phyloP scores from a whole-genome alignment of 1,284 basidiomycete species.

The Rhodotorula sp. region DNA sequence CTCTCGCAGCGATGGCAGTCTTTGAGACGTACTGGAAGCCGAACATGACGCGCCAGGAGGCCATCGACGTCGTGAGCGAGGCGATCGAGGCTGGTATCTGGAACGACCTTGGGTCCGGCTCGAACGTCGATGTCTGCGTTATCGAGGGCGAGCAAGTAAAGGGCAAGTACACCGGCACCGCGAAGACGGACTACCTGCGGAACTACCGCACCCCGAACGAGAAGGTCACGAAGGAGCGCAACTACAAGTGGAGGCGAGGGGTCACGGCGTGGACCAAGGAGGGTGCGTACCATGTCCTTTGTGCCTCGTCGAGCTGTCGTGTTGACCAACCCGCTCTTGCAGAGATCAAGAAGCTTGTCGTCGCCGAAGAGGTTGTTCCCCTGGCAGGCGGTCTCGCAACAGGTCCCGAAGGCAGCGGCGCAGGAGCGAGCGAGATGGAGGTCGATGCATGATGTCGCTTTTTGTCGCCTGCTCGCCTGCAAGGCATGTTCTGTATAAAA shows the following conservation, averaged over 20 bases:
- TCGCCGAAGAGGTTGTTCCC: slow-evolving; percentile 57
- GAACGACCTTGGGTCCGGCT: slow-evolving; percentile 97
- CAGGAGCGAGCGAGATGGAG: slow-evolving; percentile 32
- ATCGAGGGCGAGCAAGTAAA: slow-evolving; percentile 79
- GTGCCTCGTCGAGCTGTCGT: not conserved
- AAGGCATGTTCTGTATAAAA: too few relatives aligned
- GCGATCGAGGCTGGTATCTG: slow-evolving; percentile 96
- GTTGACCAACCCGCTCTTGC: not conserved
- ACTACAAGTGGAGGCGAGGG: slow-evolving; percentile 68
- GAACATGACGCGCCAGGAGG: slow-evolving; percentile 76
- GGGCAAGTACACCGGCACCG: slow-evolving; percentile 77
- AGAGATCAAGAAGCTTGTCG: slow-evolving; percentile 66
- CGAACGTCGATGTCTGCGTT: slow-evolving; percentile 94
- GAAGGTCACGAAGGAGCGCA: slow-evolving; percentile 71
- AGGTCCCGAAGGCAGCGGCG: slow-evolving; percentile 26
- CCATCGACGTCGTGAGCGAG: slow-evolving; percentile 76
- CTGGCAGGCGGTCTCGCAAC: slow-evolving; percentile 14
- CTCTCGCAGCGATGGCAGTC: slow-evolving; percentile 95
- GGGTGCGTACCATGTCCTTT: slow-evolving; percentile 26
- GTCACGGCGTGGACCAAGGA: slow-evolving; percentile 66
- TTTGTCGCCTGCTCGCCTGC: not conserved
- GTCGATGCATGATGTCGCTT: slow-evolving; percentile 26
- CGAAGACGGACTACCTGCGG: slow-evolving; percentile 72
- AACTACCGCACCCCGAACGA: slow-evolving; percentile 86
- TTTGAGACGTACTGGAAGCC: slow-evolving; percentile 87